Percentiles rank a stretch among this genome's conserved stretches.
Conservation (phyloP, 108 stramenopile genomes). For the Fragilariopsis cylindrus region DNA sequence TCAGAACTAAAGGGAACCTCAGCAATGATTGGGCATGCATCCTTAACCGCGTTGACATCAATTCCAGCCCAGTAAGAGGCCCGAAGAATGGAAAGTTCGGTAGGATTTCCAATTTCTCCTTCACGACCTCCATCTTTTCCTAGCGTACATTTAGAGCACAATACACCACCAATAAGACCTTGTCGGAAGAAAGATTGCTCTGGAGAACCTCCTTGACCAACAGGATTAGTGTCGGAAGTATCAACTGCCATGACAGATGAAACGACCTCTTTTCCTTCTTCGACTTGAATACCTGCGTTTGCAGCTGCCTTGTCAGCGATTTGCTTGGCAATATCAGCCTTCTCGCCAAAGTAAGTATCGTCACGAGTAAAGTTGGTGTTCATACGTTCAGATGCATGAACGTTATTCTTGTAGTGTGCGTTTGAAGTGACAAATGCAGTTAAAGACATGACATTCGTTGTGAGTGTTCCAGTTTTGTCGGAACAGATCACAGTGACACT, state of each 20-base stretch:
- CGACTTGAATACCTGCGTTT: slow-evolving; percentile 34
- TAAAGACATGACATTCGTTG: slow-evolving; percentile 93
- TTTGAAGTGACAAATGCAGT: slow-evolving; percentile 77
- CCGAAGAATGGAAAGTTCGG: slow-evolving; percentile 82
- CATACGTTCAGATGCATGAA: slow-evolving; percentile 55
- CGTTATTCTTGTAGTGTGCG: slow-evolving; percentile 72
- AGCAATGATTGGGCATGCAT: slow-evolving; percentile 59
- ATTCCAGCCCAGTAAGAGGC: slow-evolving; percentile 75
- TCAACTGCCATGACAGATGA: slow-evolving; percentile 25
- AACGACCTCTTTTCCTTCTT: slow-evolving; percentile 14
- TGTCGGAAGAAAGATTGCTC: slow-evolving; percentile 50
- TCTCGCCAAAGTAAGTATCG: slow-evolving; percentile 58
- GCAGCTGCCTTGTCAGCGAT: slow-evolving; percentile 37
- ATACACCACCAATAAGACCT: slow-evolving; percentile 69
- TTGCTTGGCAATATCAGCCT: slow-evolving; percentile 46
- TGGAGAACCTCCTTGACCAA: slow-evolving; percentile 64
- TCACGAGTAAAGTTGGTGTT: slow-evolving; percentile 66
- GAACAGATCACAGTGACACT: slow-evolving; percentile 94
- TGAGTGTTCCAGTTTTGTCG: slow-evolving; percentile 98
- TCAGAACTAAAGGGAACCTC: slow-evolving; percentile 82
- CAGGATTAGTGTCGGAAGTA: slow-evolving; percentile 37
- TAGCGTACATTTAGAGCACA: slow-evolving; percentile 77
- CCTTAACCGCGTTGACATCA: slow-evolving; percentile 65
- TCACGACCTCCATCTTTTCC: slow-evolving; percentile 70
- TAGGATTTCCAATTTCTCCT: slow-evolving; percentile 88